Evolutionary conservation across 805 yeast species (phyloP).

Genomic region (Kodamaea fukazawae): DNA sequence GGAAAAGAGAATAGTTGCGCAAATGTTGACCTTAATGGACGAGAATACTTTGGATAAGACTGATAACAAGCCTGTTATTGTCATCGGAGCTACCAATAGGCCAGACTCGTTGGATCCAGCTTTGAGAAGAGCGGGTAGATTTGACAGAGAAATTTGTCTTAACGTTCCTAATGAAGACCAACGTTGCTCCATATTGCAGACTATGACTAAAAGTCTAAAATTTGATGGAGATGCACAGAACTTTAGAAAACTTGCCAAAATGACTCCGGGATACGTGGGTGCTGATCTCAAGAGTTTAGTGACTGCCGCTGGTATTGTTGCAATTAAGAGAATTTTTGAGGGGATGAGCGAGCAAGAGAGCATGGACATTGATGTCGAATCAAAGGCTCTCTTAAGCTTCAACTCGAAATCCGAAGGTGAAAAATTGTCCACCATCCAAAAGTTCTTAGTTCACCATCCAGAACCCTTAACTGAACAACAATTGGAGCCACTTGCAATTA

Average conservation of each 20-base stretch:
- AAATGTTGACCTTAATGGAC: slow-evolving; percentile 90
- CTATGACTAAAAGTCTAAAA: slow-evolving; percentile 68
- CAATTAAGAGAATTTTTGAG: slow-evolving; percentile 86
- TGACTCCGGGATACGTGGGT: slow-evolving; percentile 97
- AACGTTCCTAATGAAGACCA: slow-evolving; percentile 92
- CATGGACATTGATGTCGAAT: slow-evolving; percentile 33
- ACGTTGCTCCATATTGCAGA: slow-evolving; percentile 67
- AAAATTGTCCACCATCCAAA: slow-evolving; percentile 62
- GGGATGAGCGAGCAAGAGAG: slow-evolving; percentile 46
- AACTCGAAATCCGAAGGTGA: slow-evolving; percentile 33
- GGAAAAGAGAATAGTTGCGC: slow-evolving; percentile 97
- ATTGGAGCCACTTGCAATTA: slow-evolving; percentile 70
- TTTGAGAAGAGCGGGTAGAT: slow-evolving; percentile 92
- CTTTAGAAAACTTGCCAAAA: slow-evolving; percentile 70
- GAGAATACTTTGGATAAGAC: slow-evolving; percentile 86
- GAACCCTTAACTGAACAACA: slow-evolving; percentile 74
- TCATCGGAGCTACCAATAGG: slow-evolving; percentile 94
- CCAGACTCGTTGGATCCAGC: slow-evolving; percentile 96
- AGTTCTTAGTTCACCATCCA: slow-evolving; percentile 72
- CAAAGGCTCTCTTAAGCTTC: slow-evolving; percentile 18
- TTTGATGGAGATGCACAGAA: slow-evolving; percentile 62
- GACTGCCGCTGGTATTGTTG: slow-evolving; percentile 92
- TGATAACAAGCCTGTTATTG: slow-evolving; percentile 87
- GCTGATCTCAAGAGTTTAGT: slow-evolving; percentile 94
- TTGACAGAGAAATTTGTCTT: slow-evolving; percentile 90